Conservation (phyloP, 768 basidiomycete species). For the Hygrophoropsis aurantiaca region DNA sequence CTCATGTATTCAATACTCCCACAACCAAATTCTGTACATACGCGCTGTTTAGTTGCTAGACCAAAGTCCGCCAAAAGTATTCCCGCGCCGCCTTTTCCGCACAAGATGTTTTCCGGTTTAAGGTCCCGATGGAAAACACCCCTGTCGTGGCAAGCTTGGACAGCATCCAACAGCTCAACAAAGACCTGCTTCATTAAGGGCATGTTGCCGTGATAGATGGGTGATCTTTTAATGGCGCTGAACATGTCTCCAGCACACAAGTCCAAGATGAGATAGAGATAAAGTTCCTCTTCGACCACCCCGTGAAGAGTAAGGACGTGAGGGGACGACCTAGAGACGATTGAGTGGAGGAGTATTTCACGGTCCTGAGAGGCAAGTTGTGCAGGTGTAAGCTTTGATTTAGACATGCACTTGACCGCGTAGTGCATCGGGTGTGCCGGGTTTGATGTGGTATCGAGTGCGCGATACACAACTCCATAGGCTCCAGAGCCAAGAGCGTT, state of each 20-base stretch:
- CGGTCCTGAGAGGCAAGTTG: constrained; percentile 61
- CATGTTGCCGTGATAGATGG: constrained; percentile 56
- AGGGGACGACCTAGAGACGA: constrained; percentile 49
- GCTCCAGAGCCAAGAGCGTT: constrained; percentile 71
- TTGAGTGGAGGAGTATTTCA: constrained; percentile 62
- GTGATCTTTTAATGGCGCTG: constrained; percentile 59
- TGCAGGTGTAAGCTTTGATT: constrained; percentile 50
- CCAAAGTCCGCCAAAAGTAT: constrained; percentile 81
- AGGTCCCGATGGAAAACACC: constrained; percentile 84
- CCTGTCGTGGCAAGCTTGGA: constrained; percentile 68
- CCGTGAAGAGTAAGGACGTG: constrained; percentile 72
- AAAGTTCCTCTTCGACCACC: constrained; percentile 57
- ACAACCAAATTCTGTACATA: constrained; percentile 52
- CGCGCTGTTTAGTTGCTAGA: constrained; percentile 48
- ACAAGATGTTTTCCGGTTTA: constrained; percentile 83
- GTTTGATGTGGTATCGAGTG: constrained; percentile 48
- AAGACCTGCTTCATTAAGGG: constrained; percentile 65
- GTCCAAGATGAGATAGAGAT: constrained; percentile 68
- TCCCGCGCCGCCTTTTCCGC: constrained; percentile 47
- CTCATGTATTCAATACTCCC: constrained; percentile 70
- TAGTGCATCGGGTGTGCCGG: constrained; percentile 43
- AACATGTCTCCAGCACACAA: constrained; percentile 67
- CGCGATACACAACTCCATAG: constrained; percentile 77
- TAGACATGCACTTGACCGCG: constrained; percentile 77
- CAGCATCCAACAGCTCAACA: constrained; percentile 77